phyloP scores from a whole-genome alignment of 495 filamentous ascomycete species.

The Ascodesmis nigricans region DNA sequence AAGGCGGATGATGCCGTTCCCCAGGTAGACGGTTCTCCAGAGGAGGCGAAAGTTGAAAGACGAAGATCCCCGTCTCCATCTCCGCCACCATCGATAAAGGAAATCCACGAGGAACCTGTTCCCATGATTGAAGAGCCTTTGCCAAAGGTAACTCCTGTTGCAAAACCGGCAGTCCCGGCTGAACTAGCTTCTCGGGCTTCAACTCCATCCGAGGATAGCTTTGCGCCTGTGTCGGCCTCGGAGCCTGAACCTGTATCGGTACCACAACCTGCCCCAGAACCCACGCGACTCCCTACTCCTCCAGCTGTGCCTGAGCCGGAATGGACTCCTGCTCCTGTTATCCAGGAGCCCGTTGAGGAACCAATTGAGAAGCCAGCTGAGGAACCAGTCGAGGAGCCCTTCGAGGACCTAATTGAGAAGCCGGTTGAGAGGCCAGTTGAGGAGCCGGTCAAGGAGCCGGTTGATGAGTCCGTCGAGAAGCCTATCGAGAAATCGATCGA shows the following conservation, averaged over 20 bases:
- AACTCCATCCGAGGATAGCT: not conserved
- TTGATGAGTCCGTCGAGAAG: not conserved
- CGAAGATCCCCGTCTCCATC: not conserved
- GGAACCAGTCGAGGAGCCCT: conserved; percentile 1
- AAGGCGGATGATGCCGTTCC: conserved; percentile 1
- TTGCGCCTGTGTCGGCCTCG: not conserved
- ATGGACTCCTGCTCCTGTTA: not conserved
- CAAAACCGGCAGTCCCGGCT: not conserved
- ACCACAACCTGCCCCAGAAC: not conserved
- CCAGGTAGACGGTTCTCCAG: conserved; percentile 1
- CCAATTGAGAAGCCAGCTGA: not conserved
- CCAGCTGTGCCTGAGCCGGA: not conserved
- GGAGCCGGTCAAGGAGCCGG: not conserved
- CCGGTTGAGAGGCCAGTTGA: conserved; percentile 3
- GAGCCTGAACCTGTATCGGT: conserved; percentile 1
- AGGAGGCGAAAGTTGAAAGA: not conserved
- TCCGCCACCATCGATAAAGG: not conserved
- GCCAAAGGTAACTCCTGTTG: not conserved
- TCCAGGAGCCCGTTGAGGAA: conserved; percentile 2
- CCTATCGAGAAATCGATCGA: not conserved
- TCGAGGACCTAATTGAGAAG: conserved; percentile 1
- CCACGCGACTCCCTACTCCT: not conserved
- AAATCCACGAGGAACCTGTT: not conserved
- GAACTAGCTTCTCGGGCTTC: not conserved
- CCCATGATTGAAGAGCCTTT: not conserved